Evolutionary conservation across 805 yeast species (phyloP).

Genomic region (Pichia exigua): DNA sequence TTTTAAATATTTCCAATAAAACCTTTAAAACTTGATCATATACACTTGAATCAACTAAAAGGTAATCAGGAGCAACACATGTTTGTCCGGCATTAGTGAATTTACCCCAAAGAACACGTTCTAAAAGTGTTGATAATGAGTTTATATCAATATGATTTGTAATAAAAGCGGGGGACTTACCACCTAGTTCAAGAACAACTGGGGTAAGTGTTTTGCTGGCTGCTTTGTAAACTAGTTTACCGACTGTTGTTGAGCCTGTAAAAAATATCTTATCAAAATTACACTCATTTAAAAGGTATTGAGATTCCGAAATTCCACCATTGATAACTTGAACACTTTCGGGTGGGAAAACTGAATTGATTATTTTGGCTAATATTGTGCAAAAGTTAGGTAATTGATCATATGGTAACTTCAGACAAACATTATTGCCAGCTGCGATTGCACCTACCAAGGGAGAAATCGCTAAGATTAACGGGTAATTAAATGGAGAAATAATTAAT

Average conservation of each 20-base stretch:
- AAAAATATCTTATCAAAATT: constrained; percentile 77
- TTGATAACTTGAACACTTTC: constrained; percentile 55
- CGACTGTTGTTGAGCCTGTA: constrained; percentile 77
- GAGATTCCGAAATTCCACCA: constrained; percentile 63
- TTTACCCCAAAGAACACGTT: constrained; percentile 71
- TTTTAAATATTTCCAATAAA: constrained; percentile 29
- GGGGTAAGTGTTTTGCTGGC: constrained; percentile 89
- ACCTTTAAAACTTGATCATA: constrained; percentile 31
- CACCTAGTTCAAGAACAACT: constrained; percentile 76
- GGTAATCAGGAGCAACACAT: constrained; percentile 84
- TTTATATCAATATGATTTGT: constrained; percentile 28
- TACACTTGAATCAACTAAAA: constrained; percentile 53
- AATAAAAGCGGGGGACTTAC: constrained; percentile 80
- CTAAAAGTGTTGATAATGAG: constrained; percentile 35
- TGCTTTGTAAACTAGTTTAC: constrained; percentile 63
- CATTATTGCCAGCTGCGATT: constrained; percentile 78
- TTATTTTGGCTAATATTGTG: constrained; percentile 43
- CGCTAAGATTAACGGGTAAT: constrained; percentile 64
- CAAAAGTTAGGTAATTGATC: constrained; percentile 65
- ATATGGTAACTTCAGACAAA: constrained; percentile 59
- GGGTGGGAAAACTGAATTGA: constrained; percentile 46
- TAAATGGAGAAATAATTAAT: constrained; percentile 71
- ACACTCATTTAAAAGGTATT: constrained; percentile 43
- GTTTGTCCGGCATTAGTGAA: constrained; percentile 83
- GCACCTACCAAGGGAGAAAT: constrained; percentile 70